Percentiles rank a stretch among this genome's conserved stretches.
Conservation (phyloP, 257 asterid species). For the Nicotiana obtusifolia region DNA sequence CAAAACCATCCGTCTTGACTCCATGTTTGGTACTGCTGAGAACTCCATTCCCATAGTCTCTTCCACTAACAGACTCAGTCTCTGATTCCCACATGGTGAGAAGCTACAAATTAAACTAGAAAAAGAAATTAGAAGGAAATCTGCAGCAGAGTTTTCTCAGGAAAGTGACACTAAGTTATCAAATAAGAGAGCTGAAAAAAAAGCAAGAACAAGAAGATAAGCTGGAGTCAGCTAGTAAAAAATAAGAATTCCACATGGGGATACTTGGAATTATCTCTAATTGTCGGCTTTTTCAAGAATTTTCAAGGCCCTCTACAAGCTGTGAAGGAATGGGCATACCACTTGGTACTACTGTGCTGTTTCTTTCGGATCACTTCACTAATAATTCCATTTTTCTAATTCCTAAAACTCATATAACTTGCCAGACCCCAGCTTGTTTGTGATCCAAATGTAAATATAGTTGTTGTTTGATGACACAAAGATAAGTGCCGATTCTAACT, state of each 20-base stretch:
- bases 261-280: slow-evolving; percentile 44
- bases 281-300: slow-evolving; percentile 20
- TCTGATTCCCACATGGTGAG: slow-evolving; percentile 87
- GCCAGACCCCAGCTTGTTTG: too few species aligned
- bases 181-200: slow-evolving; percentile 12
- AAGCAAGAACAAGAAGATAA: slow-evolving; percentile 1
- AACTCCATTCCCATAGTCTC: slow-evolving; percentile 65
- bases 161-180: slow-evolving; percentile 1
- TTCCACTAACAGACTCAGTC: slow-evolving; percentile 45
- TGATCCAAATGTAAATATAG: too few species aligned
- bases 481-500: too few species aligned
- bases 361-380: slow-evolving; percentile 28
- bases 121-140: neutral
- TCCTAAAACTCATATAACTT: neutral
- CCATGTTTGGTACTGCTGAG: slow-evolving; percentile 49
- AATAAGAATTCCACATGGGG: slow-evolving; percentile 65
- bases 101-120: too few species aligned
- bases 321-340: slow-evolving; percentile 69
- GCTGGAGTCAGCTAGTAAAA: slow-evolving; percentile 20
- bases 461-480: too few species aligned
- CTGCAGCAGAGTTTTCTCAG: neutral
- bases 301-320: slow-evolving; percentile 54
- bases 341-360: slow-evolving; percentile 21
- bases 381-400: slow-evolving; percentile 5
- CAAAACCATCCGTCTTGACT: slow-evolving; percentile 72